Evolutionary conservation across 164 flowering plant genomes (phyloP), one percentile per base, ranked within the genome.

Genomic region (Vitis riparia): DNA sequence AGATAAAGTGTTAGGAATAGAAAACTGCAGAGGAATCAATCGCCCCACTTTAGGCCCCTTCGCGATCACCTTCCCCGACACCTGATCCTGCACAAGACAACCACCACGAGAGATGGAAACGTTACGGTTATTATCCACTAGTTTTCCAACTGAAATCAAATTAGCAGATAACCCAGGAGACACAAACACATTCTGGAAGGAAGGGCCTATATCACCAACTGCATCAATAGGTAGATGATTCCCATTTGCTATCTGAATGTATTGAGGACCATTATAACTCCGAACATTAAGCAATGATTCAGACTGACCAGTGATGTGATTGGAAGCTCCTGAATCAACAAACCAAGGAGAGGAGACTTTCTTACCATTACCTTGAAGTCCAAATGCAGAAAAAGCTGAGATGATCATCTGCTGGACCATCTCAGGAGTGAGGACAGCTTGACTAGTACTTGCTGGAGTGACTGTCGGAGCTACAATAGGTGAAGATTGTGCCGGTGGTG

Each of bases 41-140:
- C 65, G 11, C 15, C 71, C 57, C 13, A 58, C 64, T 68, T 68
- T 68, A 68, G 65, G 71, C 48, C 50, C 65, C 65, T 4, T 68
- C 44, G 58, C 49, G 17, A 68, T 59, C 55, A 32, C 44, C 44
- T 32, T 32, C 44, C 44, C 44, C 0, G 44, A 32, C 6, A 32
- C 44, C 5, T 32, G 1, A 32, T 68, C 58, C 55, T 59, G 13
- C 65, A 59, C 57, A 50, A 7, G 47, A 59, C 65, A 68, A 68
- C 57, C 48, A 68, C 2, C 1, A 68, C 44, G 56, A 50, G 14
- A 19, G 14, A 68, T 59, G 16, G 44, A 8, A 17, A 68, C 56
- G 48, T 1, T 3, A 59, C 71, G 59, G 48, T 68, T 59, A 4
- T 68, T 27, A 8, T 66, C 68, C 2, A 52, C 37, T 29, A 65